Percentiles rank a stretch among this genome's conserved stretches.
Conservation (phyloP, 139 green algal species). For the Monoraphidium neglectum region DNA sequence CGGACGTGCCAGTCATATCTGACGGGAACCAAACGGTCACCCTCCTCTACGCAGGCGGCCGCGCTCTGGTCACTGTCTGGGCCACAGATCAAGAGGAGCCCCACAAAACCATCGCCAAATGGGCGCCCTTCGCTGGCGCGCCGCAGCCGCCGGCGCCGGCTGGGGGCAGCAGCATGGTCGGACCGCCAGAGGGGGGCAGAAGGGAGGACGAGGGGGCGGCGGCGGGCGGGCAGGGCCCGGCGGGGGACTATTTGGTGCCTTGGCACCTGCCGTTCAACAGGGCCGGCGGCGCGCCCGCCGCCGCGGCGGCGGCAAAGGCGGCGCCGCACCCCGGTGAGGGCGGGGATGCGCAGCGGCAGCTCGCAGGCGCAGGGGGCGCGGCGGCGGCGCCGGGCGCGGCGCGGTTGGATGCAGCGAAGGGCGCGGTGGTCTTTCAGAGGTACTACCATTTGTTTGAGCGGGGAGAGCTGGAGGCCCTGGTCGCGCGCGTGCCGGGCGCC, state of each 20-base stretch:
- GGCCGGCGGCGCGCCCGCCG: constrained; percentile 28
- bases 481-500: constrained; percentile 38
- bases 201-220: no score
- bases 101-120: constrained; percentile 87
- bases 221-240: no score
- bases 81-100: constrained; percentile 90
- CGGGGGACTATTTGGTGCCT: constrained; percentile 92
- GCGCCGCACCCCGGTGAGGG: not conserved
- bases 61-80: constrained; percentile 91
- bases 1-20: no score
- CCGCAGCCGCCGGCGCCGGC: not conserved
- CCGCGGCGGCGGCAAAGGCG: not conserved
- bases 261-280: constrained; percentile 96
- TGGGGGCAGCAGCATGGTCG: constrained; percentile 1
- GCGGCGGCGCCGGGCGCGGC: not conserved
- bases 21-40: no score
- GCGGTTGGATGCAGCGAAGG: constrained; percentile 72
- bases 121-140: constrained; percentile 57
- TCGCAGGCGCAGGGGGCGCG: not conserved
- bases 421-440: constrained; percentile 85
- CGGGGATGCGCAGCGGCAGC: no score
- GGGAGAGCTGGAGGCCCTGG: constrained; percentile 79
- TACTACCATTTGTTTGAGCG: constrained; percentile 97
- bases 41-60: constrained; percentile 38
- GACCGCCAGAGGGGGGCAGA: not conserved